Base-by-base conservation (phyloP, 1,284 basidiomycete genomes). In the Tausonia pullulans region DNA sequence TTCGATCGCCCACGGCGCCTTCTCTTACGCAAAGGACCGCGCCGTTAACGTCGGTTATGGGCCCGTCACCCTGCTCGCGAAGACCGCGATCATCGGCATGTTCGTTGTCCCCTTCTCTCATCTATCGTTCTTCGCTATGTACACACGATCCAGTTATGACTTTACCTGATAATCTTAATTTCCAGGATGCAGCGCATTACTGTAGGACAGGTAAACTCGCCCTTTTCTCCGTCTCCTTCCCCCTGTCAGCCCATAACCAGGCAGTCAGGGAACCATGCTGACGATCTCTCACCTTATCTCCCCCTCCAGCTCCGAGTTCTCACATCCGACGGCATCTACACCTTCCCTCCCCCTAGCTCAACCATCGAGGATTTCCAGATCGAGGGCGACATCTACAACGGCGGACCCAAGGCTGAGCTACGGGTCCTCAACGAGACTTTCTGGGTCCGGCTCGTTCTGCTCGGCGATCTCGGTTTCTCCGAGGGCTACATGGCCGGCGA, bases 401-500 rank as follows among this genome's bases (percentile, higher is more conserved):
- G 68, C 4, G 61, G 65, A 9, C 71, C 70, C 10, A 66, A 58
- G 5, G 84, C 87, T 60, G 81, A 82, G 64, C 76, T 93, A 64
- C 80, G 80, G 65, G 82, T 93, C 59, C 72, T 82, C 44, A 84
- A 82, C 72, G 82, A 86, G 65, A 81, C 83, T 70, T 93, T 93
- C 73, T 93, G 90, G 90, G 79, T 84, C 54, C 83, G 90, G 82
- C 84, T 71, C 82, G 86, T 67, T 83, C 86, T 80, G 78, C 87
- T 72, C 82, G 88, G 73, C 48, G 86, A 87, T 71, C 75, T 88
- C 13, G 87, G 86, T 0, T 87, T 95, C 77, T 88, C 88, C 72
- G 91, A 95, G 79, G 87, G 88, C 1, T 87, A 83, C 74, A 87
- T 88, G 85, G 83, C 82, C 58, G 84, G 84, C 4, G 85, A 91